These are phyloP conservation scores for Stagonosporopsis tanaceti DNA, from an alignment of 2,329 filamentous ascomycete genomes.

Conservation along the genomic window DNA sequence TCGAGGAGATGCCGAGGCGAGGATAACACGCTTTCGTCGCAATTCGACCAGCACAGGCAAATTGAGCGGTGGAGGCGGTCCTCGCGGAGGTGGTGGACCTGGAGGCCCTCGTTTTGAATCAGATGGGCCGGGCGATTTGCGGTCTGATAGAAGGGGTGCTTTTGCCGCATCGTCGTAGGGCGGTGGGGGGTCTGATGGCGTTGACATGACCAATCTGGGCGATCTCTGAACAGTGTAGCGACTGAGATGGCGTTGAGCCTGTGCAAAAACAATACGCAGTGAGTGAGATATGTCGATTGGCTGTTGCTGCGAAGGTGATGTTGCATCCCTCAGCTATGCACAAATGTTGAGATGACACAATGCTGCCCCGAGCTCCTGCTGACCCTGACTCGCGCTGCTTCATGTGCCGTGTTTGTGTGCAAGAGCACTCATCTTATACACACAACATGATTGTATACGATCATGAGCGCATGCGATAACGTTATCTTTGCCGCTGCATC, in stretches of 20 bases:
- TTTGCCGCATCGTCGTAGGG: constrained; percentile 52
- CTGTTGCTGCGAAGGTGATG: constrained; percentile 2
- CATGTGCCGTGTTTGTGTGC: background rate
- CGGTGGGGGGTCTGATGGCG: constrained; percentile 47
- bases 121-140: constrained; percentile 26
- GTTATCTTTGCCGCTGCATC: background rate
- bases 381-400: constrained; percentile 11
- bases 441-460: background rate
- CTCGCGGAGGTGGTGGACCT: constrained; percentile 65
- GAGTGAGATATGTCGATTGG: background rate
- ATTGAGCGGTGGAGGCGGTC: constrained; percentile 72
- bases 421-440: background rate
- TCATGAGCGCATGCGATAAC: background rate
- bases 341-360: constrained; percentile 18
- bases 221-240: background rate
- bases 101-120: constrained; percentile 25
- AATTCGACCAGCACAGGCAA: constrained; percentile 82
- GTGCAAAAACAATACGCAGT: constrained; percentile 3
- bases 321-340: constrained; percentile 14
- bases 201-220: constrained; percentile 5
- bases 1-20: constrained; percentile 88
- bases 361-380: constrained; percentile 8
- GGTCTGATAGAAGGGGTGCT: constrained; percentile 28
- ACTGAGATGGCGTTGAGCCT: background rate
- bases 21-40: constrained; percentile 80